Conservation (phyloP, 768 basidiomycete species). For the Coprinopsis strossmayeri region DNA sequence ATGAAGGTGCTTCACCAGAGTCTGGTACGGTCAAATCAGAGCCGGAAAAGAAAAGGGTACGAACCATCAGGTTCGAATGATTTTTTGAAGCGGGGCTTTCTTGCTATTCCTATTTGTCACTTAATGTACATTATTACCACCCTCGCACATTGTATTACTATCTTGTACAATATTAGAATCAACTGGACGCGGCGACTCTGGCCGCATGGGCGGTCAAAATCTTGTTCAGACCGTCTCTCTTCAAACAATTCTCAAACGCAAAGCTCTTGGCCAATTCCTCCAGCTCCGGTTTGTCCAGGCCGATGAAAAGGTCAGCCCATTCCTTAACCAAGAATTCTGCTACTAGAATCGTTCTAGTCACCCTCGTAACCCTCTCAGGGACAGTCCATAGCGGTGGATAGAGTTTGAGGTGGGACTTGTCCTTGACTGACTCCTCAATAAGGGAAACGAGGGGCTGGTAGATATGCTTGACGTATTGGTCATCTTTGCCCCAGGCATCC, state of each 20-base stretch:
- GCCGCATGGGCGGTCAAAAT: constrained; percentile 24
- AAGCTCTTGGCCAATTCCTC: constrained; percentile 73
- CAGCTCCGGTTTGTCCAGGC: constrained; percentile 50
- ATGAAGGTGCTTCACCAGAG: neutral
- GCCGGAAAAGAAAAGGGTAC: neutral
- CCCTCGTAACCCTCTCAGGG: constrained; percentile 48
- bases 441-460: constrained; percentile 64
- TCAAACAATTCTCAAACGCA: constrained; percentile 61
- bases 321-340: constrained; percentile 66
- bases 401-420: constrained; percentile 38
- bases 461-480: constrained; percentile 44
- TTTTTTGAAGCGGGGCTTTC: neutral
- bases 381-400: constrained; percentile 64
- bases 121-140: neutral
- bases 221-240: constrained; percentile 61
- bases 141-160: neutral
- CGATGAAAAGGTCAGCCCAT: constrained; percentile 64
- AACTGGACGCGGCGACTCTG: constrained; percentile 6
- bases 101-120: neutral
- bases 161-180: neutral
- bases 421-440: constrained; percentile 45
- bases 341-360: constrained; percentile 64
- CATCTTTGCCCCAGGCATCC: constrained; percentile 77
- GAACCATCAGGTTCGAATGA: neutral
- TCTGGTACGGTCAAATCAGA: neutral